Evolutionary conservation across 164 flowering plant genomes (phyloP).

Genomic region (Liquidambar formosana): DNA sequence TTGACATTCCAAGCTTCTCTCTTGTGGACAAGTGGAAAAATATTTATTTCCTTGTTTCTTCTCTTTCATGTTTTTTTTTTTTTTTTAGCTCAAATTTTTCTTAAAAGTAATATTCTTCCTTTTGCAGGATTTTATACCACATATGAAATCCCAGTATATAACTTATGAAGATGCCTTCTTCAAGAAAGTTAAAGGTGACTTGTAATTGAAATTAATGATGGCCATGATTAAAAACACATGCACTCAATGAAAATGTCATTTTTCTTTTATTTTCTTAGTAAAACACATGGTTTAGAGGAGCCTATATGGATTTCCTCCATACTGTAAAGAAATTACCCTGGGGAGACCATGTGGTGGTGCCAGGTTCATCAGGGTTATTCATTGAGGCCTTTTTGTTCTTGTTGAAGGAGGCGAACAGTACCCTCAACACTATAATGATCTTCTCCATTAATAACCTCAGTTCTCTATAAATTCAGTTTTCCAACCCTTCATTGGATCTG

Average conservation of each 20-base stretch:
- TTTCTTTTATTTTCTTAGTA: neutral
- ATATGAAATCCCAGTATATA: slow-evolving; percentile 39
- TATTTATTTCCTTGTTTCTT: neutral
- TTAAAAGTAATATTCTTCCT: slow-evolving; percentile 3
- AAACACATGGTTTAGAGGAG: neutral
- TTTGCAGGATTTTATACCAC: slow-evolving; percentile 57
- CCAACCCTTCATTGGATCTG: too few relatives aligned
- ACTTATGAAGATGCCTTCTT: slow-evolving; percentile 69
- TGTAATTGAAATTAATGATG: neutral
- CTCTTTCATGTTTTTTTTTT: neutral
- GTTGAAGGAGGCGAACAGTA: too few relatives aligned
- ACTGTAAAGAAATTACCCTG: too few relatives aligned
- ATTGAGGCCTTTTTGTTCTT: too few relatives aligned
- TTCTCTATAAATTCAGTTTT: too few relatives aligned
- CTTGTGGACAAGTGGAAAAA: neutral
- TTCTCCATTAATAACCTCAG: too few relatives aligned
- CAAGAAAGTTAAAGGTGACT: slow-evolving; percentile 64
- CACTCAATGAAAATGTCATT: neutral
- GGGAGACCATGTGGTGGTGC: too few relatives aligned
- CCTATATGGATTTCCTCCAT: too few relatives aligned
- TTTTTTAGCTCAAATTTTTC: neutral
- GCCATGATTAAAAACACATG: neutral
- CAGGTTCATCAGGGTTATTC: too few relatives aligned
- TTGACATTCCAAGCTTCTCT: neutral
- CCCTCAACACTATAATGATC: too few relatives aligned